Percentiles rank a stretch among this genome's conserved stretches.
These are phyloP conservation scores for Penicillium hesseltinei DNA, from an alignment of 2,329 filamentous ascomycete genomes.

Conservation along the genomic window DNA sequence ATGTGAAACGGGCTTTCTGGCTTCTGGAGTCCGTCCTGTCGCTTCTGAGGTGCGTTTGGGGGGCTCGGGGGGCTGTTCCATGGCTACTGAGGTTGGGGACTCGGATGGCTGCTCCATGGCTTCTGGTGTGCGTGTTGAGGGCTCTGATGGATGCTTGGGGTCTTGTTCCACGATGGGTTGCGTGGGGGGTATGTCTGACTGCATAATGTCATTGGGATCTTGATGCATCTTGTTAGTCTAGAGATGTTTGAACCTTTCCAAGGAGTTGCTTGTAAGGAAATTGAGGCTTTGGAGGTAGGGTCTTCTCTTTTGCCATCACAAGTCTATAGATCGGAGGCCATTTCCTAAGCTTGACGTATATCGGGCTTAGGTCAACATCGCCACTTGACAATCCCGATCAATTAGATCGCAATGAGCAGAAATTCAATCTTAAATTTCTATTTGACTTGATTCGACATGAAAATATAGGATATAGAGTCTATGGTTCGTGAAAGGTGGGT, in stretches of 20 bases:
- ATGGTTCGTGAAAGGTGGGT: not conserved
- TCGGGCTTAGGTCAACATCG: constrained; percentile 18
- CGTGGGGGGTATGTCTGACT: constrained; percentile 5
- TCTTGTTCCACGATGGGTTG: constrained; percentile 1
- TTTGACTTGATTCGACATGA: not conserved
- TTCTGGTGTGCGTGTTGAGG: not conserved
- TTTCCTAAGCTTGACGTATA: constrained; percentile 26
- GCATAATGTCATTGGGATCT: constrained; percentile 1
- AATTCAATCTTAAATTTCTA: not conserved
- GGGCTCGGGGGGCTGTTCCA: not conserved
- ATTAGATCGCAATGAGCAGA: constrained; percentile 1
- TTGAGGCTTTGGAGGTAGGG: not conserved
- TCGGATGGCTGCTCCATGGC: not conserved
- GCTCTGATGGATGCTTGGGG: not conserved
- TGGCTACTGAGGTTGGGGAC: not conserved
- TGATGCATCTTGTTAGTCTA: not conserved
- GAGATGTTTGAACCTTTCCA: not conserved
- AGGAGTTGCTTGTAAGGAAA: not conserved
- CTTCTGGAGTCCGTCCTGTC: not conserved
- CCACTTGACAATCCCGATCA: constrained; percentile 9
- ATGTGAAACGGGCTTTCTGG: constrained; percentile 1
- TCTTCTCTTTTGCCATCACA: constrained; percentile 4
- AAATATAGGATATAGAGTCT: not conserved
- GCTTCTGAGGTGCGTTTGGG: not conserved
- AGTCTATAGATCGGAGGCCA: constrained; percentile 9